Percentiles rank a stretch among this genome's conserved stretches.
Evolutionary conservation across 106 monocot species (phyloP).

Genomic region (Cymbidium sinense): DNA sequence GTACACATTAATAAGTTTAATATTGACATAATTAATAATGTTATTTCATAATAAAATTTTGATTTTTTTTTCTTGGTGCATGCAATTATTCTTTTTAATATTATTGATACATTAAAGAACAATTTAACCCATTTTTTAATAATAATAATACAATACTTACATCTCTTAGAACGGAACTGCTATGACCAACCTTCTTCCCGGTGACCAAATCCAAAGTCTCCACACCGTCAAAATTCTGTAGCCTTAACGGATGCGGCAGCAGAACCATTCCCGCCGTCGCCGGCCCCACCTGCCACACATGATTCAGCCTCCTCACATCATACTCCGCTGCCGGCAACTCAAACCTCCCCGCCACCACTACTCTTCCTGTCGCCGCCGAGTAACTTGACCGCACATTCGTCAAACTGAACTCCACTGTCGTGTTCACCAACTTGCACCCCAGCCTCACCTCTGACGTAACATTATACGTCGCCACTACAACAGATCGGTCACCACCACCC

Average conservation of each 20-base stretch:
- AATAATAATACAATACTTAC: background rate
- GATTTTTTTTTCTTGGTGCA: no score
- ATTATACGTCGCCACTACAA: conserved; percentile 14
- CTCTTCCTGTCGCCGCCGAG: background rate
- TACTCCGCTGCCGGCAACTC: conserved; percentile 2
- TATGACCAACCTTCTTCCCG: background rate
- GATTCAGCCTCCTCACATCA: conserved; percentile 10
- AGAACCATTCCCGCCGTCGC: background rate
- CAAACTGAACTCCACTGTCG: conserved; percentile 7
- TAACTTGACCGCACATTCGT: background rate
- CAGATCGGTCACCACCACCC: background rate
- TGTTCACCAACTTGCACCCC: conserved; percentile 15
- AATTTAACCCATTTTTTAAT: no score
- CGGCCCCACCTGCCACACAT: conserved; percentile 26
- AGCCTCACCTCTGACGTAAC: background rate
- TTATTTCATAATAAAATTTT: no score
- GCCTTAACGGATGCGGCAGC: background rate
- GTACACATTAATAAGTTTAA: background rate
- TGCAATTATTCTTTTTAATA: no score
- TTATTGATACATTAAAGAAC: no score
- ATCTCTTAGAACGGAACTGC: background rate
- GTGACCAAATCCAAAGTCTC: conserved; percentile 13
- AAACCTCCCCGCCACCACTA: conserved; percentile 3
- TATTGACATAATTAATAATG: no score
- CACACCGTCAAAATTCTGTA: conserved; percentile 21